Percentiles rank a stretch among this genome's conserved stretches.
phyloP scores from a whole-genome alignment of 78 protist genomes.

The Dictyostelium citrinum region DNA sequence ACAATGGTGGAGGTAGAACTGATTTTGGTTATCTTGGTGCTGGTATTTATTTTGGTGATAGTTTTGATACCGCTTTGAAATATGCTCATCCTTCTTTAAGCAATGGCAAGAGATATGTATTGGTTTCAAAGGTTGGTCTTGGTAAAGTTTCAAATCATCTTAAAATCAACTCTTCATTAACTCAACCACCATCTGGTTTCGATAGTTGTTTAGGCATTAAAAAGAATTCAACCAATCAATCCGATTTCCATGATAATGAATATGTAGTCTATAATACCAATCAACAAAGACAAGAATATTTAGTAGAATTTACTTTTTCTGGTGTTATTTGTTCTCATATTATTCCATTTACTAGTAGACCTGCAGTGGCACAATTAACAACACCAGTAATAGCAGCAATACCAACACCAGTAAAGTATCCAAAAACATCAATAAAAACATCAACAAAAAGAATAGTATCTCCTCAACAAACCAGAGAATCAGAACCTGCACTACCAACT shows the following conservation, averaged over 20 bases:
- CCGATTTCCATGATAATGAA: constrained; percentile 76
- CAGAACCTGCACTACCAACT: too few species aligned
- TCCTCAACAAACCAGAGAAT: too few species aligned
- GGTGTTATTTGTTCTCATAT: neutral
- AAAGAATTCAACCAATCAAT: neutral
- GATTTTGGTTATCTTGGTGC: constrained; percentile 82
- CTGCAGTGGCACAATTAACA: too few species aligned
- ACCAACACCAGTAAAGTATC: too few species aligned
- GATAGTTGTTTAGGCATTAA: constrained; percentile 63
- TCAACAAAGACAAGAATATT: constrained; percentile 62
- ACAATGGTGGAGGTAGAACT: constrained; percentile 61
- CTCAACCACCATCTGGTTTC: constrained; percentile 67
- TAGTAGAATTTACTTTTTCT: constrained; percentile 55
- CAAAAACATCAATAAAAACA: too few species aligned
- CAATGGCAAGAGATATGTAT: neutral
- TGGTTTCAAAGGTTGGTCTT: constrained; percentile 49
- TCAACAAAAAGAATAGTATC: too few species aligned
- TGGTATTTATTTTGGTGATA: constrained; percentile 80
- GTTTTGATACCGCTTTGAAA: constrained; percentile 5
- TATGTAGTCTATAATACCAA: constrained; percentile 62
- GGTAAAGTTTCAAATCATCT: constrained; percentile 3
- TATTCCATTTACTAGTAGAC: too few species aligned
- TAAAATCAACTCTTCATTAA: constrained; percentile 15
- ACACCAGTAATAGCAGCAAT: too few species aligned
- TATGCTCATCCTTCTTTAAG: constrained; percentile 37